These are phyloP conservation scores for Hypholoma sublateritium DNA, from an alignment of 768 basidiomycete genomes.

Conservation along the genomic window DNA sequence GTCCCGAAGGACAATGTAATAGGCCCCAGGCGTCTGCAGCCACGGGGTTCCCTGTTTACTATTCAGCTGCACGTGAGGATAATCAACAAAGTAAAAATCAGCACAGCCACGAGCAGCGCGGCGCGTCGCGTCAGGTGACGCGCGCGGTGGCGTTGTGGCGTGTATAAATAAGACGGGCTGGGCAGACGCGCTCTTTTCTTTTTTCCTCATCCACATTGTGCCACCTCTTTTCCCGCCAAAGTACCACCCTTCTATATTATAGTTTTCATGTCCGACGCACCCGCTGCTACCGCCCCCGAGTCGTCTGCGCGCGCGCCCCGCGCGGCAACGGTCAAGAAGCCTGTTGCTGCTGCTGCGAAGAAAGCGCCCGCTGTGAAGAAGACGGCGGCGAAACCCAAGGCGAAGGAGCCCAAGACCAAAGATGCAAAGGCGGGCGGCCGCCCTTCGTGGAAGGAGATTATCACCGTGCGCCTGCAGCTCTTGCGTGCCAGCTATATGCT, in stretches of 20 bases:
- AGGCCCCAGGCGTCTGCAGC: too few species aligned
- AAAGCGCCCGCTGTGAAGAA: constrained; percentile 23
- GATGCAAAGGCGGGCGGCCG: constrained; percentile 25
- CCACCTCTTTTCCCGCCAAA: constrained; percentile 8
- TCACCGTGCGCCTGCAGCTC: constrained; percentile 33
- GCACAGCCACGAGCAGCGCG: constrained; percentile 35
- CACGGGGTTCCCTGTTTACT: background rate
- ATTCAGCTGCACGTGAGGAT: constrained; percentile 18
- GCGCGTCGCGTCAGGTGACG: constrained; percentile 11
- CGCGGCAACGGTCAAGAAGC: constrained; percentile 16
- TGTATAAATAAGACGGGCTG: constrained; percentile 31
- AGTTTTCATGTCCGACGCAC: constrained; percentile 3
- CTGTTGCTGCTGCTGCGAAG: constrained; percentile 20
- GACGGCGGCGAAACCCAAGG: constrained; percentile 21
- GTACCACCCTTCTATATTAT: constrained; percentile 9
- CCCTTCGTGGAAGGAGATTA: constrained; percentile 58
- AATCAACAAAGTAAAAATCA: constrained; percentile 41
- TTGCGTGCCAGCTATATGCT: background rate
- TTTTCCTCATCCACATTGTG: constrained; percentile 19
- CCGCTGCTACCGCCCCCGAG: background rate
- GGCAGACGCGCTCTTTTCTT: constrained; percentile 1
- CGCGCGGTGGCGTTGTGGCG: constrained; percentile 14
- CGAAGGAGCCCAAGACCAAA: constrained; percentile 24
- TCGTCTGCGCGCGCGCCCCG: constrained; percentile 1
- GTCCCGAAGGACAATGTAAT: too few species aligned